Percentiles rank a stretch among this genome's conserved stretches.
phyloP scores from a whole-genome alignment of 2,329 filamentous ascomycete species.

The Alternaria burnsii region DNA sequence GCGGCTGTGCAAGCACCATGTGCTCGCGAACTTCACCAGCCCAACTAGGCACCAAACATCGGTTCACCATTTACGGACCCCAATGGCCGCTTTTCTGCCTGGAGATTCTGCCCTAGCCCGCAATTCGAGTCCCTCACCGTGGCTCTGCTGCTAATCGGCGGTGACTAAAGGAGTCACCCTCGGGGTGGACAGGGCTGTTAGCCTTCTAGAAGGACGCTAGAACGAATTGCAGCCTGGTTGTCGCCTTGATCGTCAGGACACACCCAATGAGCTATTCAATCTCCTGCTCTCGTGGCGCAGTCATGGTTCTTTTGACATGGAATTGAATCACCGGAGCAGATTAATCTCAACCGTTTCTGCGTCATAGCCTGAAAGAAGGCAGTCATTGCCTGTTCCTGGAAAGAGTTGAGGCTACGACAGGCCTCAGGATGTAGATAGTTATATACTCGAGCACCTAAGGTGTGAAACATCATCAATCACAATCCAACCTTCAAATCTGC shows the following conservation, averaged over 20 bases:
- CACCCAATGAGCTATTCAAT: slow-evolving; percentile 29
- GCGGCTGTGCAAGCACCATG: slow-evolving; percentile 37
- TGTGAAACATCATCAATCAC: slow-evolving; percentile 18
- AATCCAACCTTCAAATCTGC: slow-evolving; percentile 19
- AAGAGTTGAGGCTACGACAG: slow-evolving; percentile 28
- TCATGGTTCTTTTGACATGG: slow-evolving; percentile 20
- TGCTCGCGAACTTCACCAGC: slow-evolving; percentile 28
- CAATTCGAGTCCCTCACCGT: slow-evolving; percentile 29
- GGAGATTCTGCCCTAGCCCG: slow-evolving; percentile 32
- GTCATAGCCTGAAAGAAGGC: slow-evolving; percentile 46
- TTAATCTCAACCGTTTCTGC: slow-evolving; percentile 26
- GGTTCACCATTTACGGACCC: slow-evolving; percentile 31
- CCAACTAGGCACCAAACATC: slow-evolving; percentile 43
- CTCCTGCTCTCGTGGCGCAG: slow-evolving; percentile 38
- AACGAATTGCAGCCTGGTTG: slow-evolving; percentile 37
- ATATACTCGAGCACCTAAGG: slow-evolving; percentile 23
- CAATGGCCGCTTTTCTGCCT: slow-evolving; percentile 37
- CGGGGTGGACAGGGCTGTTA: slow-evolving; percentile 20
- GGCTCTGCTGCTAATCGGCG: slow-evolving; percentile 37
- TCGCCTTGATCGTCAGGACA: slow-evolving; percentile 36
- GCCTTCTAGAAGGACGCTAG: slow-evolving; percentile 38
- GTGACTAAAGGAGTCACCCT: slow-evolving; percentile 43
- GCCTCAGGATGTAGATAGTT: slow-evolving; percentile 34
- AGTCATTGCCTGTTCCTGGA: slow-evolving; percentile 38
- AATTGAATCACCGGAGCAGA: slow-evolving; percentile 28